Percentiles rank a stretch among this genome's conserved stretches.
Evolutionary conservation across 176 grass and related monocot species (phyloP).

Genomic region (Lolium rigidum): DNA sequence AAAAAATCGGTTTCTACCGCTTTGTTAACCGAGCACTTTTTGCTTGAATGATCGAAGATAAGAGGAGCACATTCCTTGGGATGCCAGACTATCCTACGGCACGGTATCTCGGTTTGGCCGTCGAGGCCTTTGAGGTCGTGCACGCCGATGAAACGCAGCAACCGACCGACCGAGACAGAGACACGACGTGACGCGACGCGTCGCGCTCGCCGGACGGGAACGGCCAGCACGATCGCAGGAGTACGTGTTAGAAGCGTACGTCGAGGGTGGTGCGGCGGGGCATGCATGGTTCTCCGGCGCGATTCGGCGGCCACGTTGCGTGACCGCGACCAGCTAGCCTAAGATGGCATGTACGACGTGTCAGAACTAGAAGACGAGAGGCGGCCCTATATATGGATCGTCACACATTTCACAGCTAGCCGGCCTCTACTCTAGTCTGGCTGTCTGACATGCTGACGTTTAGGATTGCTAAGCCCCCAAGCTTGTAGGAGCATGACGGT

Average conservation of each 20-base stretch:
- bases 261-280: too few species aligned
- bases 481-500: not conserved
- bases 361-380: not conserved
- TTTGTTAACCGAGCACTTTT: too few species aligned
- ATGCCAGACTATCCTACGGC: too few species aligned
- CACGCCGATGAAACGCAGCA: not conserved
- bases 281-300: not conserved
- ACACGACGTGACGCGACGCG: not conserved
- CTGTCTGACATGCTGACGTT: not conserved
- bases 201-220: not conserved
- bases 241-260: too few species aligned
- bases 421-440: not conserved
- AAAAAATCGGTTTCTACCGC: too few species aligned
- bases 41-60: too few species aligned
- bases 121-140: not conserved
- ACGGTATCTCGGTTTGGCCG: not conserved
- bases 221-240: not conserved
- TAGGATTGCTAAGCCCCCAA: not conserved
- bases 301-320: conserved; percentile 32
- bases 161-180: not conserved
- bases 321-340: conserved; percentile 18
- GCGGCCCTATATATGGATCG: not conserved
- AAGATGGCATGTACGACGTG: not conserved
- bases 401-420: not conserved
- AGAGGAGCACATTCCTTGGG: too few species aligned